phyloP scores from a whole-genome alignment of 768 basidiomycete species.

The Amanita thiersii region DNA sequence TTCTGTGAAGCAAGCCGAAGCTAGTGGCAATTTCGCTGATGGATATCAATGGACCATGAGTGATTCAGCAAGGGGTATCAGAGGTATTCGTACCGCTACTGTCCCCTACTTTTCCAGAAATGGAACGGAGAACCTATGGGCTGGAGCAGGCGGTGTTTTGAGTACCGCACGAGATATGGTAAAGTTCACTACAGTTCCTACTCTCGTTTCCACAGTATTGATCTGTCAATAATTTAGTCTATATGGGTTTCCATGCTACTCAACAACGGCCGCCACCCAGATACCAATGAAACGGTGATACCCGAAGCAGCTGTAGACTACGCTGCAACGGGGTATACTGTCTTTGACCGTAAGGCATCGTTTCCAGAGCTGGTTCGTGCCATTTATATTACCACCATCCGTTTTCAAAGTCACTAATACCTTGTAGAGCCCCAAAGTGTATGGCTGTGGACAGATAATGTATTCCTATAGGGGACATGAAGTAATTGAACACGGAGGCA shows the following conservation, averaged over 20 bases:
- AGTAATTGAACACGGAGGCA: slow-evolving; percentile 35
- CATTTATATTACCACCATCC: not conserved
- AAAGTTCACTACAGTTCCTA: slow-evolving; percentile 5
- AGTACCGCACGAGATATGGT: slow-evolving; percentile 34
- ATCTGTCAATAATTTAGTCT: slow-evolving; percentile 32
- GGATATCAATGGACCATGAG: slow-evolving; percentile 27
- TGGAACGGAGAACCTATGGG: slow-evolving; percentile 30
- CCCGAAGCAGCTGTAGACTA: slow-evolving; percentile 27
- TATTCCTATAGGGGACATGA: slow-evolving; percentile 33
- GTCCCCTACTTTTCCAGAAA: slow-evolving; percentile 32
- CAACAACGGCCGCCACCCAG: too few species aligned
- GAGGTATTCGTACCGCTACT: slow-evolving; percentile 24
- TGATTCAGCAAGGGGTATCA: slow-evolving; percentile 20
- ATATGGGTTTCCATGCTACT: slow-evolving; percentile 29
- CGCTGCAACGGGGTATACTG: slow-evolving; percentile 27
- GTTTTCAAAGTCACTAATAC: not conserved
- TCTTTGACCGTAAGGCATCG: slow-evolving; percentile 24
- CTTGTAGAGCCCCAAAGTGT: slow-evolving; percentile 27
- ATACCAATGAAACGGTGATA: slow-evolving; percentile 28
- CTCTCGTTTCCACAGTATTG: not conserved
- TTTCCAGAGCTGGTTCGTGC: slow-evolving; percentile 22
- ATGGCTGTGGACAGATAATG: slow-evolving; percentile 30
- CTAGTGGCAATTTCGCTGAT: slow-evolving; percentile 22
- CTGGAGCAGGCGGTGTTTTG: slow-evolving; percentile 33
- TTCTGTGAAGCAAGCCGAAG: slow-evolving; percentile 27